phyloP scores from a whole-genome alignment of 2,329 filamentous ascomycete species.

The Sphaerulina musiva region DNA sequence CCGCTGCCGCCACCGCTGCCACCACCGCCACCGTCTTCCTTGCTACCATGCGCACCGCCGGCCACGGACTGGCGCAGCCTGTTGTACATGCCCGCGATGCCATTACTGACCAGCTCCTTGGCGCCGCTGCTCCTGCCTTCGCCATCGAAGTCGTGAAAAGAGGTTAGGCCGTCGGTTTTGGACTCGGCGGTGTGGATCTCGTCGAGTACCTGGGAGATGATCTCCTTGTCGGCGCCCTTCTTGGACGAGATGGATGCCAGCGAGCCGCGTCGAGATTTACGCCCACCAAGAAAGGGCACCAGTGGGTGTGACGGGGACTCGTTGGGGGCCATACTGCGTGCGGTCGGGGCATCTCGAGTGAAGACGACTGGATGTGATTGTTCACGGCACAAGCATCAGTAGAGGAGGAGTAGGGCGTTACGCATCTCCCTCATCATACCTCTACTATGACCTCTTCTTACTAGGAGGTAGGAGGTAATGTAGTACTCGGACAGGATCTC shows the following conservation, averaged over 20 bases:
- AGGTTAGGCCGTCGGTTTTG: constrained; percentile 75
- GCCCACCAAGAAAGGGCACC: constrained; percentile 26
- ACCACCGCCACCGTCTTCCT: background rate
- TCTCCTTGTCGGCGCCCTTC: constrained; percentile 57
- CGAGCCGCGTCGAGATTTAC: constrained; percentile 34
- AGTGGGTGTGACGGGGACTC: constrained; percentile 20
- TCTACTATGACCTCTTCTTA: no score
- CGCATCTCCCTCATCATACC: no score
- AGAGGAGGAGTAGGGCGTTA: no score
- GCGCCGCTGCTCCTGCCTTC: constrained; percentile 42
- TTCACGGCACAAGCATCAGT: background rate
- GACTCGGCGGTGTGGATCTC: constrained; percentile 86
- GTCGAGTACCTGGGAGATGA: constrained; percentile 70
- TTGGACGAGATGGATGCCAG: constrained; percentile 36
- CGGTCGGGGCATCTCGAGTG: background rate
- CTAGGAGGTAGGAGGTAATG: no score
- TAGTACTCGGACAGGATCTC: no score
- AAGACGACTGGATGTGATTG: background rate
- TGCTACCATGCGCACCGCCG: constrained; percentile 1
- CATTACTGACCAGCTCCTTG: constrained; percentile 35
- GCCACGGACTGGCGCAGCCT: constrained; percentile 54
- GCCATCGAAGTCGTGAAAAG: constrained; percentile 90
- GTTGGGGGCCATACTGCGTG: constrained; percentile 25
- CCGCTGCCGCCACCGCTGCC: constrained; percentile 7
- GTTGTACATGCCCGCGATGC: constrained; percentile 78